Base-by-base conservation (phyloP, 2,329 filamentous ascomycete species). In the Pseudocercospora crystallina region DNA sequence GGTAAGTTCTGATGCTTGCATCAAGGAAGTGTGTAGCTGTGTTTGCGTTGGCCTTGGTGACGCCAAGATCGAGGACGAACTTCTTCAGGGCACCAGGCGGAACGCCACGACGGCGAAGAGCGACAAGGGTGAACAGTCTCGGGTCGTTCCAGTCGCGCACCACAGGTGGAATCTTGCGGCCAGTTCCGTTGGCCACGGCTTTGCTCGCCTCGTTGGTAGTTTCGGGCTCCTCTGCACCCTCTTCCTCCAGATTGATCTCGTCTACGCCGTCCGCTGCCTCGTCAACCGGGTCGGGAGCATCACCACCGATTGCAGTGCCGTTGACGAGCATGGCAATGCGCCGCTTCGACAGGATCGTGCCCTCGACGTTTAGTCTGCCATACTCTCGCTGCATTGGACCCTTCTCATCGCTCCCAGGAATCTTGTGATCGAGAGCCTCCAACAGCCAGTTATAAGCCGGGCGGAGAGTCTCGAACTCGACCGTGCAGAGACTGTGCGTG, bases 111-210 rank as follows among this genome's bases (percentile, higher is more conserved):
- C 92, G 82, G 47, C 89, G 85, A 43, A 96, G 81, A 1, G 83
- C 90, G 53, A 92, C 90, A 13, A 96, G 76, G 1, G 91, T 96
- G 73, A 89, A 96, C 5, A 97, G 78, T 31, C 92, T 82, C 9
- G 92, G 92, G 63, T 96, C 92, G 61, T 96, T 89, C 90, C 91
- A 96, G 47, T 83, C 89, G 33, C 87, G 82, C 7, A 97, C 91
- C 57, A 85, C 70, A 3, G 75, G 73, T 11, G 73, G 68, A 32
- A 77, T 72, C 8, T 65, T 61, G 8, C 61, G 60, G 13, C 56
- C 58, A 13, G 36, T 46, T 15, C 58, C 55, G 31, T 52, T 54
- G 15, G 60, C 46, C 14, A 54, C 51, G 26, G 60, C 55, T 42
- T 59, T 57, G 33, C 59, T 41, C 5, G 59, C 49, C 34, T 58